Conservation (phyloP, 1,139 yeast species). For the Yamadazyma conglobata region DNA sequence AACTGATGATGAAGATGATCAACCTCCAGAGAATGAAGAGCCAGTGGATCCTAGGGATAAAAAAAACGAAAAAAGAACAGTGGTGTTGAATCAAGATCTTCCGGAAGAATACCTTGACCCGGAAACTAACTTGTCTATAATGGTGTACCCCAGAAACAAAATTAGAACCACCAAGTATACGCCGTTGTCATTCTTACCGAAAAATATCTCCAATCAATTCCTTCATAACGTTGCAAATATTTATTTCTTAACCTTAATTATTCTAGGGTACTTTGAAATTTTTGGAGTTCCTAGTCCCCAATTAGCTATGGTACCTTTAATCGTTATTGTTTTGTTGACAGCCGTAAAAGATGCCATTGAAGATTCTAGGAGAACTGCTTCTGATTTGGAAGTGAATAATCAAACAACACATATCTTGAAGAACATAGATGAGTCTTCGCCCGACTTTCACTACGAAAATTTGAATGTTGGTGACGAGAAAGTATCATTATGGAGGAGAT, state of each 20-base stretch:
- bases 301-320: conserved; percentile 55
- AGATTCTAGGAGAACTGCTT: conserved; percentile 51
- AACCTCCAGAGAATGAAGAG: conserved; percentile 17
- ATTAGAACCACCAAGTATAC: conserved; percentile 61
- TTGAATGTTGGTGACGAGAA: conserved; percentile 45
- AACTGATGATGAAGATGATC: conserved; percentile 23
- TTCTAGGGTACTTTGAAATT: conserved; percentile 50
- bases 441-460: conserved; percentile 29
- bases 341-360: conserved; percentile 58
- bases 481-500: conserved; percentile 56
- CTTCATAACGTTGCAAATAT: conserved; percentile 51
- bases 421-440: conserved; percentile 9
- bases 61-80: conserved; percentile 44
- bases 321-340: conserved; percentile 53
- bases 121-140: conserved; percentile 29
- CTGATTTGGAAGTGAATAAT: conserved; percentile 54
- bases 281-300: conserved; percentile 59
- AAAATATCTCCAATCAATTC: conserved; percentile 49
- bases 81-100: conserved; percentile 66
- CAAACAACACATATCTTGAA: conserved; percentile 44
- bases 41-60: conserved; percentile 40
- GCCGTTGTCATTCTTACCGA: conserved; percentile 52
- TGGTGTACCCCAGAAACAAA: conserved; percentile 49
- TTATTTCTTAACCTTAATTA: conserved; percentile 49
- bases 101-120: conserved; percentile 61